Evolutionary conservation across 306 rosid species (phyloP), one percentile per base, ranked within the genome.

Genomic region (Inga laurina): DNA sequence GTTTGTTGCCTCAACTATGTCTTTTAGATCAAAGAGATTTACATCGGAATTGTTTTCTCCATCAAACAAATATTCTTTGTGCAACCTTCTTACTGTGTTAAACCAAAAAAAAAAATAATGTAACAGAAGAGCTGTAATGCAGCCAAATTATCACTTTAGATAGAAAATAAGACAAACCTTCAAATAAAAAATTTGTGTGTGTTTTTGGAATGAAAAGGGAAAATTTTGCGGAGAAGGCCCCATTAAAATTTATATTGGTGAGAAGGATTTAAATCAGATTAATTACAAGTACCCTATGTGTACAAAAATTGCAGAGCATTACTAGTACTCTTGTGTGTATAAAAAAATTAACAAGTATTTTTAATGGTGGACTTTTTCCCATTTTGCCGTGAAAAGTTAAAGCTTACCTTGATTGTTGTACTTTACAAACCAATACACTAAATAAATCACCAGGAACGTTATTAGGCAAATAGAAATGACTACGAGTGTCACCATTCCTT

Each of bases 1-100:
- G 51, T 87, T 56, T 4, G 93, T 91, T 51, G 95, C 93, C 21
- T 76, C 80, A 76, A 81, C 86, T 68, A 90, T 80, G 13, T 84
- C 37, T 51, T 78, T 80, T 43, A 87, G 82, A 34, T 82, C 81
- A 64, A 84, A 90, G 66, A 85, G 82, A 12, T 85, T 89, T 51
- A 90, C 67, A 21, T 87, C 84, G 21, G 85, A 80, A 64, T 68
- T 75, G n/a, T 57, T 43, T 7, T 74, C 13, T 45, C 21, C n/a
- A 3, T 77, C 81, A 81, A 87, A 81, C 87, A 56, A 77, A 67
- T 2, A 77, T 61, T 21, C 3, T n/a, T 19, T 56, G 27, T 21
- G 3, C 24, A 5, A 3, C 5, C 64, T 56, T 56, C 7, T 56
- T 21, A 12, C 64, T 56, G 24, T 21, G 57, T 1, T 14, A 51